Percentiles rank a stretch among this genome's conserved stretches.
phyloP scores from a whole-genome alignment of 805 yeast genomes.

The Ogataea degrootiae region DNA sequence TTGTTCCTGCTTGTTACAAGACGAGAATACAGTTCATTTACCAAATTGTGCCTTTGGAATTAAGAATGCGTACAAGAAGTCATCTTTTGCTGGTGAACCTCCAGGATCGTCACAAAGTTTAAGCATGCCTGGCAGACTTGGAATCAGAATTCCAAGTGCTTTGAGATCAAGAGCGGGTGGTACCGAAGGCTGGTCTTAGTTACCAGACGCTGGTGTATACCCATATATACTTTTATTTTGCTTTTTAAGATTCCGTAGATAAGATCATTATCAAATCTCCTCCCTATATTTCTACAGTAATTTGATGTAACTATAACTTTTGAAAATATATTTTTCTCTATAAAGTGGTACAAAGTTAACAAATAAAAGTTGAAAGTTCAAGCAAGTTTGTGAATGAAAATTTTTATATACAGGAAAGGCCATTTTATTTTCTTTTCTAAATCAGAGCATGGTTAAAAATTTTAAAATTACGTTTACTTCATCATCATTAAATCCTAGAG shows the following conservation, averaged over 20 bases:
- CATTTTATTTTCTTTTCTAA: not conserved
- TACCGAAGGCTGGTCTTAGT: constrained; percentile 11
- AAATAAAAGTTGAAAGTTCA: too few relatives aligned
- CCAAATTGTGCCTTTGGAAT: constrained; percentile 8
- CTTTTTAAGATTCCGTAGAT: too few relatives aligned
- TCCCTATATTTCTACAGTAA: too few relatives aligned
- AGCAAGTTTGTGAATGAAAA: not conserved
- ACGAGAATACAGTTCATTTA: constrained; percentile 14
- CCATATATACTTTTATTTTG: too few relatives aligned
- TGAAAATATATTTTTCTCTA: not conserved
- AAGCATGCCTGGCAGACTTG: constrained; percentile 23
- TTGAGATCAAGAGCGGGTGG: constrained; percentile 16
- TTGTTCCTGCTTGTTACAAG: constrained; percentile 12
- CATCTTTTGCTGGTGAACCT: constrained; percentile 8
- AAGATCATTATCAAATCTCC: too few relatives aligned
- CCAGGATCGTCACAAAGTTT: constrained; percentile 22
- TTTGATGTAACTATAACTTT: too few relatives aligned
- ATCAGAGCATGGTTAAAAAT: not conserved
- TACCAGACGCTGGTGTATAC: too few relatives aligned
- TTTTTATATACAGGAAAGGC: not conserved
- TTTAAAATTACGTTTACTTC: not conserved
- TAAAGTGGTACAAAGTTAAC: not conserved
- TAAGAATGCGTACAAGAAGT: not conserved
- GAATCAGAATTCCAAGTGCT: constrained; percentile 22
- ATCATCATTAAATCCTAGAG: constrained; percentile 10